Evolutionary conservation across 2,329 filamentous ascomycete species (phyloP).

Genomic region (Aspergillus fumigatus): DNA sequence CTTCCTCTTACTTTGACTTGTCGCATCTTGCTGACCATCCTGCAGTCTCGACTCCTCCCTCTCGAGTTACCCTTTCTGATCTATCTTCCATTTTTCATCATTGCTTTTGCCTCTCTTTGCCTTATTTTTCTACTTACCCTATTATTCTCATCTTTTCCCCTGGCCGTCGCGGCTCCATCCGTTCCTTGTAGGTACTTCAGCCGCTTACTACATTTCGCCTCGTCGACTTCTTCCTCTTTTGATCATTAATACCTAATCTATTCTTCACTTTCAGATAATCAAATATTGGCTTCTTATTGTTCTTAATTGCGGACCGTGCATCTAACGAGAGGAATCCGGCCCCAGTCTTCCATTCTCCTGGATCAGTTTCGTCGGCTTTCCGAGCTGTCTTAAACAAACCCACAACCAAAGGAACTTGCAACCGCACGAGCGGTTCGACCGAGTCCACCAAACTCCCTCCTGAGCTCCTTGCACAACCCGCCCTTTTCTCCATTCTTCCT

Average conservation of each 20-base stretch:
- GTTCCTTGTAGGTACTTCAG: constrained; percentile 6
- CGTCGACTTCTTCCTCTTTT: constrained; percentile 8
- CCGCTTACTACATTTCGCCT: constrained; percentile 8
- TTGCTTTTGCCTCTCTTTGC: neutral
- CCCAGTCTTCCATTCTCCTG: constrained; percentile 14
- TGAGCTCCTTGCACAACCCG: constrained; percentile 1
- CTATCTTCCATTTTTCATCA: neutral
- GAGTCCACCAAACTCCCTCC: constrained; percentile 14
- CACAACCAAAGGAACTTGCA: constrained; percentile 15
- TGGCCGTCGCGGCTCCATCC: constrained; percentile 9
- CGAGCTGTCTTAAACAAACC: constrained; percentile 15
- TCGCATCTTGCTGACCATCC: constrained; percentile 1
- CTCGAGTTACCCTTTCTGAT: constrained; percentile 1
- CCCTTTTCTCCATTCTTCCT: constrained; percentile 5
- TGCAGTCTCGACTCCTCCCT: constrained; percentile 3
- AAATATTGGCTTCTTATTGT: constrained; percentile 1
- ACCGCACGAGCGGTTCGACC: constrained; percentile 5
- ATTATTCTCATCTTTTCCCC: constrained; percentile 3
- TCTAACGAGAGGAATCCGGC: neutral
- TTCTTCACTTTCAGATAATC: constrained; percentile 4
- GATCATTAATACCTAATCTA: neutral
- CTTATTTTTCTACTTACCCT: constrained; percentile 6
- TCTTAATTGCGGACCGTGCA: neutral
- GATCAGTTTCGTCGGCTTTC: constrained; percentile 12
- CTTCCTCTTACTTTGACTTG: constrained; percentile 3